Conservation (phyloP, 108 stramenopile genomes). For the Aurantiochytrium sp. region DNA sequence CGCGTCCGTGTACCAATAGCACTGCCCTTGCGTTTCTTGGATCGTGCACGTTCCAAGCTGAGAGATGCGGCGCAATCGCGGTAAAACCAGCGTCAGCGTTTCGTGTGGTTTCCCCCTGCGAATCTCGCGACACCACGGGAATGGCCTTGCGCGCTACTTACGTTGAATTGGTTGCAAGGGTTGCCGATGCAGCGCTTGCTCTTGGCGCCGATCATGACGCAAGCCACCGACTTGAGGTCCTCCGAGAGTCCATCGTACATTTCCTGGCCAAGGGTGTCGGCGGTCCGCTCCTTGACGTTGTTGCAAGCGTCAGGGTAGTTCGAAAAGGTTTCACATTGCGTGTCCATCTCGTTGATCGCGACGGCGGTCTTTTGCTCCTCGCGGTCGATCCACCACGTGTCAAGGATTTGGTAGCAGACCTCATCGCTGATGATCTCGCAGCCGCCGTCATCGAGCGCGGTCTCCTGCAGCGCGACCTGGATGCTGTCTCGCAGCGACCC, state of each 20-base stretch:
- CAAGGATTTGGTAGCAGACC: constrained; percentile 4
- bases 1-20: neutral
- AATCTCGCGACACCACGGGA: too few relatives aligned
- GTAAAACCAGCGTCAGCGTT: too few relatives aligned
- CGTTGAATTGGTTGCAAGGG: constrained; percentile 12
- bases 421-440: neutral
- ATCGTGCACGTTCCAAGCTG: neutral
- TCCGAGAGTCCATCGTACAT: neutral
- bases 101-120: too few relatives aligned
- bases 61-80: too few relatives aligned
- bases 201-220: neutral
- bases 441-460: neutral
- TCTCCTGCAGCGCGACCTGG: neutral
- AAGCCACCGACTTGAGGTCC: neutral
- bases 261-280: neutral
- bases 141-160: too few relatives aligned
- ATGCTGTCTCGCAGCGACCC: neutral
- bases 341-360: neutral
- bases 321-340: too few relatives aligned
- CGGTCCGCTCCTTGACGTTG: neutral
- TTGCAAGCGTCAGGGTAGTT: neutral
- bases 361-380: neutral
- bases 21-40: neutral
- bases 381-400: neutral
- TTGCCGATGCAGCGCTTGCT: constrained; percentile 17